A percentile compares a stretch with the other conserved stretches of the same genome.
Evolutionary conservation across 2,329 filamentous ascomycete species (phyloP).

Genomic region (Hymenotorrendiella dingleyae): DNA sequence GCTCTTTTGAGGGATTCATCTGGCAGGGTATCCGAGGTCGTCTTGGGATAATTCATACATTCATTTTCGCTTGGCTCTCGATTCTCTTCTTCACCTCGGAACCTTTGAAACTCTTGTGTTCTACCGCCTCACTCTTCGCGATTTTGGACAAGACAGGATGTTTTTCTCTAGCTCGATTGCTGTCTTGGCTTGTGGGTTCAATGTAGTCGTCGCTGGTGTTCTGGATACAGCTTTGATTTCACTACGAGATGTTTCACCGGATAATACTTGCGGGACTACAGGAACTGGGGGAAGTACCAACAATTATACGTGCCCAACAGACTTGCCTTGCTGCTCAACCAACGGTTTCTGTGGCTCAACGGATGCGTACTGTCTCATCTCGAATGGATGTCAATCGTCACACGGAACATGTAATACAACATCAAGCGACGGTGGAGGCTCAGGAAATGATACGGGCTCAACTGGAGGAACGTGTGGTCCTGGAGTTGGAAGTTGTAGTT

Average conservation of each 20-base stretch:
- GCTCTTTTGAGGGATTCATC: too few relatives aligned
- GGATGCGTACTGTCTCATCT: constrained; percentile 25
- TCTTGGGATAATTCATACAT: too few relatives aligned
- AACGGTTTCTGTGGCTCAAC: constrained; percentile 31
- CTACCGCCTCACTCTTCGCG: not conserved
- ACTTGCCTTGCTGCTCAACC: constrained; percentile 27
- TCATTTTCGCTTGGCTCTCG: not conserved
- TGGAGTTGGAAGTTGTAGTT: constrained; percentile 16
- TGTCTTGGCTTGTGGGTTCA: constrained; percentile 2
- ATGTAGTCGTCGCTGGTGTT: constrained; percentile 6
- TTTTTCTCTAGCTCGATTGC: not conserved
- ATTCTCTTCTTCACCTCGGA: not conserved
- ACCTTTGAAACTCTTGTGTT: not conserved
- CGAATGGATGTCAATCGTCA: constrained; percentile 25
- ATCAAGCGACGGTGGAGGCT: too few relatives aligned
- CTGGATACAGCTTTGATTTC: not conserved
- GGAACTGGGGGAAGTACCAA: constrained; percentile 14
- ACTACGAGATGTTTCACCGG: constrained; percentile 14
- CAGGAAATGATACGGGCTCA: too few relatives aligned
- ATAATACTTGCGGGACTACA: constrained; percentile 19
- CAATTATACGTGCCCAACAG: constrained; percentile 17
- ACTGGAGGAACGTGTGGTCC: constrained; percentile 13
- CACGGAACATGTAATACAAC: constrained; percentile 15
- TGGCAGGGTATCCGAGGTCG: too few relatives aligned
- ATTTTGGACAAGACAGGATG: not conserved